Percentiles rank a stretch among this genome's conserved stretches.
These are phyloP conservation scores for Ceratocystiopsis brevicomis DNA, from an alignment of 2,329 filamentous ascomycete genomes.

Conservation along the genomic window DNA sequence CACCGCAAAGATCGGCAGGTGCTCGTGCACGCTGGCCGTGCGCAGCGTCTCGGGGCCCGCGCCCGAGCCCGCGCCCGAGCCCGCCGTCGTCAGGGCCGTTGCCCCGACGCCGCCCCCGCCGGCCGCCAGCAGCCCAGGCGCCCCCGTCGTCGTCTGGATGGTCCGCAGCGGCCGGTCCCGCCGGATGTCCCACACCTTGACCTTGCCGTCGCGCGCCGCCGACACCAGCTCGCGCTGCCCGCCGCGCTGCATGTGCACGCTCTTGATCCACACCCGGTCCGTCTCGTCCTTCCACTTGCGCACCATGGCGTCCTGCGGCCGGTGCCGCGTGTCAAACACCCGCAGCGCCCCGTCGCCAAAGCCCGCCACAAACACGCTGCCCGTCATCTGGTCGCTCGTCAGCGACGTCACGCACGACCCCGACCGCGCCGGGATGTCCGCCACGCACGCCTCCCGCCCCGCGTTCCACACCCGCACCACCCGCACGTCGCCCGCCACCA, in stretches of 20 bases:
- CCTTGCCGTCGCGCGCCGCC: slow-evolving; percentile 79
- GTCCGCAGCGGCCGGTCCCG: slow-evolving; percentile 60
- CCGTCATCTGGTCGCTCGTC: slow-evolving; percentile 94
- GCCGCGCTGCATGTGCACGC: slow-evolving; percentile 89
- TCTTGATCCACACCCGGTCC: slow-evolving; percentile 79
- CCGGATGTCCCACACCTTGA: slow-evolving; percentile 90
- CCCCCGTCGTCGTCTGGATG: slow-evolving; percentile 46
- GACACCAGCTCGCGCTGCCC: slow-evolving; percentile 81
- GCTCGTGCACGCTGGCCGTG: slow-evolving; percentile 84
- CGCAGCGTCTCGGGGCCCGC: slow-evolving; percentile 43
- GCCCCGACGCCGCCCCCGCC: no score
- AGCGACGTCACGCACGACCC: slow-evolving; percentile 90
- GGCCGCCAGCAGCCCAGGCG: no score
- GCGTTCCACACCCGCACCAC: slow-evolving; percentile 95
- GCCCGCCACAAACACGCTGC: slow-evolving; percentile 86
- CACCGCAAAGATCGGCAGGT: slow-evolving; percentile 88
- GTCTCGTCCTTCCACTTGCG: slow-evolving; percentile 88
- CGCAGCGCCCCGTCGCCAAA: slow-evolving; percentile 91
- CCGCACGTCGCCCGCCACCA: slow-evolving; percentile 92
- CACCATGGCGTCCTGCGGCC: slow-evolving; percentile 78
- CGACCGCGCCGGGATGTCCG: slow-evolving; percentile 85
- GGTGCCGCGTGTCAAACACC: slow-evolving; percentile 77
- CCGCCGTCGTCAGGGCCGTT: no score
- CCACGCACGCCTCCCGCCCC: slow-evolving; percentile 70
- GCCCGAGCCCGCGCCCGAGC: no score